A percentile compares a stretch with the other conserved stretches of the same genome.
These are phyloP conservation scores for Barnettozyma wickerhamii DNA, from an alignment of 805 yeast genomes.

Conservation along the genomic window DNA sequence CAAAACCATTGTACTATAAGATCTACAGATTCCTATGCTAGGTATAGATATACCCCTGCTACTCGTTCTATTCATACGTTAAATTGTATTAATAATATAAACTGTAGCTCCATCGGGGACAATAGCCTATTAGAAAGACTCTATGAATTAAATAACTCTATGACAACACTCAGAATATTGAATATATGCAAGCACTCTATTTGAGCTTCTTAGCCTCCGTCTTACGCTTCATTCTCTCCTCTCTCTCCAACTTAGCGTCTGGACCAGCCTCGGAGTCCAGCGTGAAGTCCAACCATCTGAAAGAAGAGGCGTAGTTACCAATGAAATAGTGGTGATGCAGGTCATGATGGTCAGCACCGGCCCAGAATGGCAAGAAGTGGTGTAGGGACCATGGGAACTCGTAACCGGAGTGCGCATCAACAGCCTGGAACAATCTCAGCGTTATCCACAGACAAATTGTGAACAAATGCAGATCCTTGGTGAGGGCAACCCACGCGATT, in stretches of 20 bases:
- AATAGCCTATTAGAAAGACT: too few species aligned
- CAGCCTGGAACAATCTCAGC: constrained; percentile 87
- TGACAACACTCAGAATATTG: too few species aligned
- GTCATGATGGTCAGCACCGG: constrained; percentile 97
- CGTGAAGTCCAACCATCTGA: constrained; percentile 91
- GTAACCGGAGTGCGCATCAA: constrained; percentile 95
- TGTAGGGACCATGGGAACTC: constrained; percentile 95
- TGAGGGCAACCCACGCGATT: constrained; percentile 68
- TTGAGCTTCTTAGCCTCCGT: constrained; percentile 11
- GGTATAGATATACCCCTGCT: too few species aligned
- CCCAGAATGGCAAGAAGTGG: constrained; percentile 91
- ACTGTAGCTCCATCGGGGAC: too few species aligned
- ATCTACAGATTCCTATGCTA: constrained; percentile 51
- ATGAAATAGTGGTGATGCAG: constrained; percentile 92
- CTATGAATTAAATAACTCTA: background rate
- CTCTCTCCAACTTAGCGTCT: constrained; percentile 68
- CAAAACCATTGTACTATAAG: constrained; percentile 44
- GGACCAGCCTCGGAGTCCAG: constrained; percentile 87
- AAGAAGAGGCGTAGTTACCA: constrained; percentile 89
- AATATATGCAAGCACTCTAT: background rate
- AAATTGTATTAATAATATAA: too few species aligned
- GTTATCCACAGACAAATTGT: constrained; percentile 85
- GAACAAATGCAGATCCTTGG: constrained; percentile 75
- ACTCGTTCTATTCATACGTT: too few species aligned
- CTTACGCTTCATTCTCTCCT: constrained; percentile 42